phyloP scores from a whole-genome alignment of 768 basidiomycete species.

The Xerocomellus dryophilus region DNA sequence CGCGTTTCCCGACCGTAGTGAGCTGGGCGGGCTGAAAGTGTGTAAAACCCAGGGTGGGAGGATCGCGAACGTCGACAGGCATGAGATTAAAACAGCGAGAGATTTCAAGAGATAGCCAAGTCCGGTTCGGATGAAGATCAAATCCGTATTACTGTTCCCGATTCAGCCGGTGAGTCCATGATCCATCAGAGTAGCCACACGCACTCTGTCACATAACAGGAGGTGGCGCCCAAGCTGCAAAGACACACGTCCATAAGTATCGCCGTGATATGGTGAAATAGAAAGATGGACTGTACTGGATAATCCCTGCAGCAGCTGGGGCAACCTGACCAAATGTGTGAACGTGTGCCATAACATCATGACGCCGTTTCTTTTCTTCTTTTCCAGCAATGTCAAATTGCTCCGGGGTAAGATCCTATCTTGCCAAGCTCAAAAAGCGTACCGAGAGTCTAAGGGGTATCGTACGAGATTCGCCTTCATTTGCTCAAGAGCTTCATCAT shows the following conservation, averaged over 20 bases:
- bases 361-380: slow-evolving; percentile 96
- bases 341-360: slow-evolving; percentile 99
- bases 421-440: slow-evolving; percentile 7
- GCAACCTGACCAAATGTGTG: slow-evolving; percentile 95
- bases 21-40: slow-evolving; percentile 99
- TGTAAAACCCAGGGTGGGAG: slow-evolving; percentile 93
- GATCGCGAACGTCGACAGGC: slow-evolving; percentile 79
- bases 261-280: slow-evolving; percentile 4
- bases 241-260: slow-evolving; percentile 11
- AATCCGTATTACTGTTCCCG: slow-evolving; percentile 82
- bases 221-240: slow-evolving; percentile 86
- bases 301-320: slow-evolving; percentile 92
- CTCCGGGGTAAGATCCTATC: slow-evolving; percentile 73
- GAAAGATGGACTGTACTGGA: slow-evolving; percentile 59
- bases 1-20: slow-evolving; percentile 96
- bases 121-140: slow-evolving; percentile 92
- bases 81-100: slow-evolving; percentile 85
- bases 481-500: slow-evolving; percentile 88
- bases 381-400: slow-evolving; percentile 90
- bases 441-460: neutral
- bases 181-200: slow-evolving; percentile 27
- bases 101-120: slow-evolving; percentile 82
- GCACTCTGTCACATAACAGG: slow-evolving; percentile 98
- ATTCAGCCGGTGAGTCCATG: slow-evolving; percentile 9
- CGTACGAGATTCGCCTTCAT: slow-evolving; percentile 89